A percentile compares a stretch with the other conserved stretches of the same genome.
Evolutionary conservation across 306 rosid genomes (phyloP).

Genomic region (Corylus avellana): DNA sequence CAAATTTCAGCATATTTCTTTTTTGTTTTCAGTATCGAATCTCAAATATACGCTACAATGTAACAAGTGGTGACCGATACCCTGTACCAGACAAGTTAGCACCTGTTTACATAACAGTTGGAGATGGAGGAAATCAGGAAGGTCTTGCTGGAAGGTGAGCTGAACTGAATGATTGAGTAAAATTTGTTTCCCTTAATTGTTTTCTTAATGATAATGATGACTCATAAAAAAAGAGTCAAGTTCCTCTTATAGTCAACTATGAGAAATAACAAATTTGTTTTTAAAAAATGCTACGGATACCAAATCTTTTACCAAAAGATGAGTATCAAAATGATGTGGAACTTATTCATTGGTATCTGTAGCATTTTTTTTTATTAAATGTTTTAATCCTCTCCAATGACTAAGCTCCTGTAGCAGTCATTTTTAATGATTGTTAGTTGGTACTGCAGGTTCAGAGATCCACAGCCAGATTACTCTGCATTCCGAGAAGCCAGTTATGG

Average conservation of each 20-base stretch:
- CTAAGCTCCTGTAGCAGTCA: not conserved
- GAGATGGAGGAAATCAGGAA: constrained; percentile 99
- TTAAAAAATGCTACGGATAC: not conserved
- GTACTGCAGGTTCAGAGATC: constrained; percentile 66
- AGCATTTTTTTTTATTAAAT: too few species aligned
- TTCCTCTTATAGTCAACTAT: not conserved
- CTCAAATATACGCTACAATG: constrained; percentile 71
- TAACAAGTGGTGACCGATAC: constrained; percentile 60
- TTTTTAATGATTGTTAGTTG: constrained; percentile 16
- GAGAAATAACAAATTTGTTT: not conserved
- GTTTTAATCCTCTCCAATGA: too few species aligned
- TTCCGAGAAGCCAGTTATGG: constrained; percentile 97
- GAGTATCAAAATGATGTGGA: too few species aligned
- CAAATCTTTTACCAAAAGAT: too few species aligned
- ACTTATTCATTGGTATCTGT: too few species aligned
- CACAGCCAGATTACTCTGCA: constrained; percentile 95
- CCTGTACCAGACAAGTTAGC: constrained; percentile 81
- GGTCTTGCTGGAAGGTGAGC: constrained; percentile 89
- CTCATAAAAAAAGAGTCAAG: not conserved
- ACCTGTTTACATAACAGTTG: constrained; percentile 91
- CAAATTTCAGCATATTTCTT: constrained; percentile 13
- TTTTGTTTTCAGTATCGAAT: constrained; percentile 65
- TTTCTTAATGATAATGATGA: constrained; percentile 1
- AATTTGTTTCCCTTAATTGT: constrained; percentile 5
- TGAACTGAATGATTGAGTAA: constrained; percentile 4